Evolutionary conservation across 2,329 filamentous ascomycete genomes (phyloP), one percentile per base, ranked within the genome.

Genomic region (Westerdykella sp.): DNA sequence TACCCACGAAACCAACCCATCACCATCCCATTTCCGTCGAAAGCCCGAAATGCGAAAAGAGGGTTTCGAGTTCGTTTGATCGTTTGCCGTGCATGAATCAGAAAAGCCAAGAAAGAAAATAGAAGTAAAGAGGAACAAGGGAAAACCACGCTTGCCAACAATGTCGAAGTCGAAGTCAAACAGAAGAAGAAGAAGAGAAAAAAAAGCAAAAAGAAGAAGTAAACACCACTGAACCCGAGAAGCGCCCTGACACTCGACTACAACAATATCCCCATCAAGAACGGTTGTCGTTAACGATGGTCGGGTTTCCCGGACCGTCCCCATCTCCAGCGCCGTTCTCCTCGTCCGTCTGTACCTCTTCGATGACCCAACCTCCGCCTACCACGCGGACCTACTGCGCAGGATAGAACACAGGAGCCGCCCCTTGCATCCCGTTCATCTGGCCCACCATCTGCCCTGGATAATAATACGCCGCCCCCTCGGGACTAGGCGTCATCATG

Each of bases 401-500:
- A 6, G 57, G 63, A 45, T 90, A 94, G 69, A 85, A 95, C 43
- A 73, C 67, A 2, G 49, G 47, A 5, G 56, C 55, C n/a, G 56
- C 44, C 9, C 61, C 58, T 37, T 64, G 63, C 66, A 52, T 70
- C 32, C 9, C 58, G 37, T 63, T 62, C 66, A 52, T 70, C 32
- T 14, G 32, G 3, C 16, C n/a, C 32, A 18, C 7, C 32, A 35
- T 35, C 60, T 47, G 74, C 75, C 63, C 82, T 75, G 57, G 78
- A 76, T 71, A 79, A 56, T 73, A 77, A 75, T 70, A 79, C 61
- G 75, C 79, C 49, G 73, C 76, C 7, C 71, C 67, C 42, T 76
- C 72, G 3, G 78, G 76, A 23, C 64, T 67, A 4, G 74, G 75
- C 2, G 85, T 85, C 72, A 89, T 84, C 82, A 93, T 89, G 9